Evolutionary conservation across 2,329 filamentous ascomycete genomes (phyloP).

Genomic region (Rhynchosporium agropyri): DNA sequence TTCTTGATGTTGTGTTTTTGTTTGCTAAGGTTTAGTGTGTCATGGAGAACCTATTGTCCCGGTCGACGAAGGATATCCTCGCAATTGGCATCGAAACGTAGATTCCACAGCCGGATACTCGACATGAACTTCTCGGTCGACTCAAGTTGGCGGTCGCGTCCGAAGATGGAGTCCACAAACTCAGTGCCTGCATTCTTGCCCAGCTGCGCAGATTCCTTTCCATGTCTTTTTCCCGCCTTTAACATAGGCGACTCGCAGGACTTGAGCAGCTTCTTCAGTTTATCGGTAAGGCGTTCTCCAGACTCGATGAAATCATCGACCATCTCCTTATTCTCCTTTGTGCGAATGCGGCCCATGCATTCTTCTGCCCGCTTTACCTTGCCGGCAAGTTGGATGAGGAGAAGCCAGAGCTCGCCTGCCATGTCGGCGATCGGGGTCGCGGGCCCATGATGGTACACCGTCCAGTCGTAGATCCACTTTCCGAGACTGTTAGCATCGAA

Average conservation of each 20-base stretch:
- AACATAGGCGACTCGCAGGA: conserved; percentile 94
- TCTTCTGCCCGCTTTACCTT: conserved; percentile 93
- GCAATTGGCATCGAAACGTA: conserved; percentile 95
- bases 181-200: conserved; percentile 91
- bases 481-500: conserved; percentile 97
- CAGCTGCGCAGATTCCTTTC: conserved; percentile 70
- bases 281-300: conserved; percentile 83
- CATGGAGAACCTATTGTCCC: conserved; percentile 33
- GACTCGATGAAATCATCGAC: conserved; percentile 89
- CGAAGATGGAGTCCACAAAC: conserved; percentile 96
- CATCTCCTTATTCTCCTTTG: conserved; percentile 73
- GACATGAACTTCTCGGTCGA: conserved; percentile 94
- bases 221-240: conserved; percentile 76
- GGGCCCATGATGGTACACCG: conserved; percentile 84
- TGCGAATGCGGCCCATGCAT: conserved; percentile 70
- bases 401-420: conserved; percentile 91
- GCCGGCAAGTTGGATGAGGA: conserved; percentile 89
- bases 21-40: neutral
- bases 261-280: conserved; percentile 85
- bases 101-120: conserved; percentile 65
- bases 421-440: conserved; percentile 84
- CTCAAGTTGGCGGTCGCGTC: conserved; percentile 84
- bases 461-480: conserved; percentile 99
- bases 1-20: conserved; percentile 2
- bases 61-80: conserved; percentile 77